A percentile compares a stretch with the other conserved stretches of the same genome.
Evolutionary conservation across 768 basidiomycete species (phyloP).

Genomic region (Flagelloscypha sp.): DNA sequence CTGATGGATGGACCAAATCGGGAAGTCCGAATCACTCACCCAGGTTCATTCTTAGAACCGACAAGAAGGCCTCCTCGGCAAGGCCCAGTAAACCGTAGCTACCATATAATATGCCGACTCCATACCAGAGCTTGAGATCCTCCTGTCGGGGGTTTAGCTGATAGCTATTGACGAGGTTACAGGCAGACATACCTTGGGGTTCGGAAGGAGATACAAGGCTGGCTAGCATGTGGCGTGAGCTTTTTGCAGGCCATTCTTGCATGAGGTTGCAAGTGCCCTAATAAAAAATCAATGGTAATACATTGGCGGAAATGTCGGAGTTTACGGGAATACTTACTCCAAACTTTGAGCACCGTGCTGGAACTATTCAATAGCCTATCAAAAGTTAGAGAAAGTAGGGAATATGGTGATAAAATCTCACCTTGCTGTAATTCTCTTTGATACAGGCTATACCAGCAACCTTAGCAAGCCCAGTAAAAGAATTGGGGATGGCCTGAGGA

Average conservation of each 20-base stretch:
- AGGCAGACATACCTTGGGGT: conserved; percentile 46
- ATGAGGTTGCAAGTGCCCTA: conserved; percentile 72
- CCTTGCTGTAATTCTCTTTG: conserved; percentile 96
- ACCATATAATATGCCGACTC: conserved; percentile 77
- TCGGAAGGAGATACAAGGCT: conserved; percentile 61
- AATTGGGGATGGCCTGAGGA: conserved; percentile 85
- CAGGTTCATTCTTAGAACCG: conserved; percentile 68
- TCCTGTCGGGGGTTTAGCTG: conserved; percentile 23
- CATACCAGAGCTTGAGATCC: conserved; percentile 78
- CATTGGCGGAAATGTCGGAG: conserved; percentile 3
- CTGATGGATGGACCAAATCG: too few relatives aligned
- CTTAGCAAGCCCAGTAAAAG: conserved; percentile 83
- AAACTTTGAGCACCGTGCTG: conserved; percentile 59
- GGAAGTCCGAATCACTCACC: conserved; percentile 41
- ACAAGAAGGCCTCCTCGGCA: conserved; percentile 71
- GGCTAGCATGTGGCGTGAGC: conserved; percentile 75
- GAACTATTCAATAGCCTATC: conserved; percentile 70
- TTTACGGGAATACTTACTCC: conserved; percentile 35
- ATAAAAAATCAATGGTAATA: conserved; percentile 7
- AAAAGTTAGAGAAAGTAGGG: conserved; percentile 16
- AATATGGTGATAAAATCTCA: conserved; percentile 31
- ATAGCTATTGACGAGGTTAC: conserved; percentile 6
- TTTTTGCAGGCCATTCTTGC: conserved; percentile 74
- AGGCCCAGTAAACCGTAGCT: conserved; percentile 73
- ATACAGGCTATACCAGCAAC: conserved; percentile 95